phyloP scores from a whole-genome alignment of 1,284 basidiomycete genomes.

The Puccinia novopanici region DNA sequence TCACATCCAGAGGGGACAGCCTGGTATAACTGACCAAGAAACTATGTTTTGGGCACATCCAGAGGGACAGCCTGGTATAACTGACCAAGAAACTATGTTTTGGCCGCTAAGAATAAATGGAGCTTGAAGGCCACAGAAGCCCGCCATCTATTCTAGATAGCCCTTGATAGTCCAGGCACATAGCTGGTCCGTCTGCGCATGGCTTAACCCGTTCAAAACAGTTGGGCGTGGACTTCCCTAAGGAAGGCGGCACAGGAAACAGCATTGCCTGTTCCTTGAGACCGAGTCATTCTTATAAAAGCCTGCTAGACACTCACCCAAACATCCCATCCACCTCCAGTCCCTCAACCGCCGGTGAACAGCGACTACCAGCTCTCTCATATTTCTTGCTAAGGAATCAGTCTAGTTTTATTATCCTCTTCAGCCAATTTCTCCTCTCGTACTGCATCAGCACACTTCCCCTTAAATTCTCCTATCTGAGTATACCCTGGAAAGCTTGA shows the following conservation, averaged over 20 bases:
- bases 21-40: too few species aligned
- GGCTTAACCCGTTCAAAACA: neutral
- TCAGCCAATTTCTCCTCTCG: neutral
- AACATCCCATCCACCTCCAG: neutral
- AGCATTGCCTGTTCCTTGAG: constrained; percentile 13
- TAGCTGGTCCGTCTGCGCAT: constrained; percentile 25
- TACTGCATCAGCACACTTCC: constrained; percentile 7
- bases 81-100: too few species aligned
- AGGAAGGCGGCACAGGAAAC: neutral
- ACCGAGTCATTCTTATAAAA: constrained; percentile 18
- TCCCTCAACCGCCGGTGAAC: constrained; percentile 31
- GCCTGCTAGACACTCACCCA: constrained; percentile 4
- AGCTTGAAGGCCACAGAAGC: neutral
- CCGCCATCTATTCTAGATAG: neutral
- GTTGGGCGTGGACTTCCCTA: neutral
- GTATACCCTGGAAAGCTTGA: constrained; percentile 3
- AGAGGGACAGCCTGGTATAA: too few species aligned
- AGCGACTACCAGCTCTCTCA: constrained; percentile 2
- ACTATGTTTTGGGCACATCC: too few species aligned
- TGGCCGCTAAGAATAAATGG: neutral
- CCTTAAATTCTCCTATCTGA: constrained; percentile 22
- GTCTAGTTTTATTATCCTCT: constrained; percentile 15
- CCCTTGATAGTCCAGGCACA: constrained; percentile 13
- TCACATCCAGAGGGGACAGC: too few species aligned
- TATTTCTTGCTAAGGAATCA: constrained; percentile 25